These are phyloP conservation scores for Russula olivacea DNA, from an alignment of 768 basidiomycete genomes.

Conservation along the genomic window DNA sequence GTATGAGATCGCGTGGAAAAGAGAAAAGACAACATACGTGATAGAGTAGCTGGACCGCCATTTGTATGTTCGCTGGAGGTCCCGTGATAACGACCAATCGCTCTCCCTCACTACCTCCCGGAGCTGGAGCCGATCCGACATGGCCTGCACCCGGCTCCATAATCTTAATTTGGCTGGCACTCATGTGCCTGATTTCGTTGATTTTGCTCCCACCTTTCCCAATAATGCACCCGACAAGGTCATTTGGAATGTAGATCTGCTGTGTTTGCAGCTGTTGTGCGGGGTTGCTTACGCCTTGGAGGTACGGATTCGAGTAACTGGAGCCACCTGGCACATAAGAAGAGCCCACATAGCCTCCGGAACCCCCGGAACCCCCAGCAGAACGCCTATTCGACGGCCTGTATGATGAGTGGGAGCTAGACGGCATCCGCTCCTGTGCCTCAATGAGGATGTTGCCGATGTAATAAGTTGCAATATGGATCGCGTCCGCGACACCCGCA, in stretches of 20 bases:
- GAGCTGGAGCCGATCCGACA: conserved; percentile 59
- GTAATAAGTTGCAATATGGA: conserved; percentile 99
- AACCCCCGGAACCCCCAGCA: no score
- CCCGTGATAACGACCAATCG: conserved; percentile 95
- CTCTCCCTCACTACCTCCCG: conserved; percentile 79
- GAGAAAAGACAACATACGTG: conserved; percentile 47
- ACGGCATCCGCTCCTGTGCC: conserved; percentile 78
- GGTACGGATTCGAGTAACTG: conserved; percentile 48
- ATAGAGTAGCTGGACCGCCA: conserved; percentile 89
- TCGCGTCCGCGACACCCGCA: conserved; percentile 96
- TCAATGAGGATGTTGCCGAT: conserved; percentile 97
- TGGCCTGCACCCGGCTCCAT: conserved; percentile 91
- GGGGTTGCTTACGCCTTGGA: conserved; percentile 23
- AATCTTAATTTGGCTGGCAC: conserved; percentile 94
- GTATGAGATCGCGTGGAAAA: background rate
- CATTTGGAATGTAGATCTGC: conserved; percentile 97
- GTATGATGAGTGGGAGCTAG: conserved; percentile 57
- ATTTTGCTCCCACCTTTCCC: conserved; percentile 98
- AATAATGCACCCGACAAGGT: conserved; percentile 94
- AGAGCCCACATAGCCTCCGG: conserved; percentile 42
- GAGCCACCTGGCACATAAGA: conserved; percentile 72
- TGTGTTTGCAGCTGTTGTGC: conserved; percentile 85
- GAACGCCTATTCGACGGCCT: conserved; percentile 61
- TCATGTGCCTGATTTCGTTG: conserved; percentile 96
- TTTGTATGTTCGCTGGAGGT: conserved; percentile 90